phyloP scores from a whole-genome alignment of 345 rosid genomes.

The Luvunga scandens region DNA sequence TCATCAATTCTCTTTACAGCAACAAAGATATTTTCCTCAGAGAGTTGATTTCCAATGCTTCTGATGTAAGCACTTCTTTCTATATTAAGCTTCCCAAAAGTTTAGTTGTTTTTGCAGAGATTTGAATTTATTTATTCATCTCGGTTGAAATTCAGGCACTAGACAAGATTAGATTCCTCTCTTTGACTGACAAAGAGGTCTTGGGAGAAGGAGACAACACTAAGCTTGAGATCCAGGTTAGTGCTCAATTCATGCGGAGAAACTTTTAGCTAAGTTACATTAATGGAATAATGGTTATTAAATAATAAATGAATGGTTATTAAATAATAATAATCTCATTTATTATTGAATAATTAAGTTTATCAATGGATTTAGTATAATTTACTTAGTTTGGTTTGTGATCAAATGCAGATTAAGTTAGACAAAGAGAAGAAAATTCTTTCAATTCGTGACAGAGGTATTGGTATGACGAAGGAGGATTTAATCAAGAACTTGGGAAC shows the following conservation, averaged over 20 bases:
- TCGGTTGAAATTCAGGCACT: conserved; percentile 56
- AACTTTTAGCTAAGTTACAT: neutral
- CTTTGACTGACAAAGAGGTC: conserved; percentile 87
- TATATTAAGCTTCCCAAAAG: neutral
- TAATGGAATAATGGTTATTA: neutral
- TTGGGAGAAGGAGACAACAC: conserved; percentile 88
- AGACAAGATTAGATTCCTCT: conserved; percentile 93
- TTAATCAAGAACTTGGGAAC: conserved; percentile 96
- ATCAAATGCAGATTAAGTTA: conserved; percentile 67
- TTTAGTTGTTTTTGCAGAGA: neutral
- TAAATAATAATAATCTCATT: neutral
- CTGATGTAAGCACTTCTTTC: conserved; percentile 62
- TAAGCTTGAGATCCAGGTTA: conserved; percentile 96
- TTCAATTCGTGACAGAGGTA: conserved; percentile 90
- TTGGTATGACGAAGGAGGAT: conserved; percentile 99
- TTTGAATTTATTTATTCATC: conserved; percentile 1
- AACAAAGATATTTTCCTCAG: conserved; percentile 97
- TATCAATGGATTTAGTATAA: neutral
- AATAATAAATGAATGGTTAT: neutral
- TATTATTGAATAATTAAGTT: neutral
- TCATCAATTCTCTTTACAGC: conserved; percentile 96
- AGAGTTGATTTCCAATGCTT: conserved; percentile 97
- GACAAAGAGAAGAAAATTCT: conserved; percentile 86
- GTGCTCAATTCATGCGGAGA: neutral
- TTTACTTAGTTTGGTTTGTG: neutral